phyloP scores from a whole-genome alignment of 768 basidiomycete species.

The Dendrothele bispora region DNA sequence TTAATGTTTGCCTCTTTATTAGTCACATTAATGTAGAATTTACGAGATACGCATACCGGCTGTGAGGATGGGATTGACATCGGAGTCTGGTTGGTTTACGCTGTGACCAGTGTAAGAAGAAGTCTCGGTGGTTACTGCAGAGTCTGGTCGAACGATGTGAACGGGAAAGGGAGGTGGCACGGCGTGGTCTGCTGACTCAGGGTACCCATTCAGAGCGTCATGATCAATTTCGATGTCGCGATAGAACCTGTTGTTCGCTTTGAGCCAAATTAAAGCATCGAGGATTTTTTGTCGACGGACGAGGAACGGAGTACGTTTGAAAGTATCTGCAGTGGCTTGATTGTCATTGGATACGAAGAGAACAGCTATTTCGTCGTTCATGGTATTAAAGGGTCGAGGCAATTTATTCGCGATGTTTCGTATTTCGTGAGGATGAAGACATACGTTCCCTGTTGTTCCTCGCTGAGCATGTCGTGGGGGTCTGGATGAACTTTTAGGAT shows the following conservation, averaged over 20 bases:
- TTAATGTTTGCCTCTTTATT: too few species aligned
- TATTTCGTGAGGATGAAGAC: constrained; percentile 14
- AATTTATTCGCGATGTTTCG: not conserved
- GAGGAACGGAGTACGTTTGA: constrained; percentile 12
- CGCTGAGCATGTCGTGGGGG: constrained; percentile 1
- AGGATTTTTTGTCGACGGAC: constrained; percentile 7
- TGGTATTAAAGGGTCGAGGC: constrained; percentile 6
- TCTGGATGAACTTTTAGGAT: too few species aligned
- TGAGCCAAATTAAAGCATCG: constrained; percentile 11
- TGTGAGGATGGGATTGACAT: not conserved
- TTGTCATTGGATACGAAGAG: constrained; percentile 10
- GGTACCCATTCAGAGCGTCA: constrained; percentile 8
- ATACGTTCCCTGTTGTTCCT: constrained; percentile 13
- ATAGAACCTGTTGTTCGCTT: constrained; percentile 13
- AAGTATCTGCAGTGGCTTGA: constrained; percentile 1
- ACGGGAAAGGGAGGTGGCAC: constrained; percentile 9
- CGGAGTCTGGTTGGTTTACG: constrained; percentile 7
- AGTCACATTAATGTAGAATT: too few species aligned
- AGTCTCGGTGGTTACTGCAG: constrained; percentile 8
- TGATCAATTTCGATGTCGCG: constrained; percentile 11
- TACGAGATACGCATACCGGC: not conserved
- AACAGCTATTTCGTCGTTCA: constrained; percentile 15
- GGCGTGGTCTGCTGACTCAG: not conserved
- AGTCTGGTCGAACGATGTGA: constrained; percentile 3
- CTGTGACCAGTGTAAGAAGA: constrained; percentile 14